Evolutionary conservation across 2,329 filamentous ascomycete genomes (phyloP), one percentile per base, ranked within the genome.

Genomic region (Cladosporium cucumerinum): DNA sequence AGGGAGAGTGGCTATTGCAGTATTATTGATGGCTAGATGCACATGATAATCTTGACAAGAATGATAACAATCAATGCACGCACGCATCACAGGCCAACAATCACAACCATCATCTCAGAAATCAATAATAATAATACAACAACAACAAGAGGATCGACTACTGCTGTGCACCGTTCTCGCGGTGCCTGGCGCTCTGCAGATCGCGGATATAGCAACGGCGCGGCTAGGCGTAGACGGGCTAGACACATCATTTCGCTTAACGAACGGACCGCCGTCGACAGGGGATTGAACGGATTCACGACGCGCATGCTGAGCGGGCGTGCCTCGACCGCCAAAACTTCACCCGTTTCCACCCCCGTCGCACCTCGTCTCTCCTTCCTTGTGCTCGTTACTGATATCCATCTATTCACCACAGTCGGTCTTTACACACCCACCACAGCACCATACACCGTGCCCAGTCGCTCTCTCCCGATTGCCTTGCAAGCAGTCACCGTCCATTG

Each of bases 381-480:
- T 23, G 11, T 16, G 30, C 25, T 43, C 28, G 54, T 57, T 10
- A 48, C 39, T 23, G 58, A 28, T 39, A 51, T 52, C 46, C 48
- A 28, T 51, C 34, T n/a, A 30, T 51, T 55, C 60, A 62, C 60
- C 60, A 25, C 60, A 62, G 60, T 62, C 60, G 60, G 26, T 62
- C 60, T 54, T 62, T 62, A 62, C 59, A 55, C n/a, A n/a, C n/a
- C n/a, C n/a, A n/a, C 39, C 36, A 39, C 16, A 46, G 39, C 39
- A 46, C 39, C 12, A 21, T 49, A 30, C 60, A 12, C 32, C 60
- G 36, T 36, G 59, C 59, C 59, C 48, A 46, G 60, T 55, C 60
- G 60, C 60, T 62, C 60, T 46, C 49, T 62, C 49, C 60, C 60
- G 60, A 62, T 39, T 36, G 60, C 60, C 48, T 62, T 26, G 60